Evolutionary conservation across 371 early-diverging fungal genomes (phyloP).

Genomic region (Mortierella sp.): DNA sequence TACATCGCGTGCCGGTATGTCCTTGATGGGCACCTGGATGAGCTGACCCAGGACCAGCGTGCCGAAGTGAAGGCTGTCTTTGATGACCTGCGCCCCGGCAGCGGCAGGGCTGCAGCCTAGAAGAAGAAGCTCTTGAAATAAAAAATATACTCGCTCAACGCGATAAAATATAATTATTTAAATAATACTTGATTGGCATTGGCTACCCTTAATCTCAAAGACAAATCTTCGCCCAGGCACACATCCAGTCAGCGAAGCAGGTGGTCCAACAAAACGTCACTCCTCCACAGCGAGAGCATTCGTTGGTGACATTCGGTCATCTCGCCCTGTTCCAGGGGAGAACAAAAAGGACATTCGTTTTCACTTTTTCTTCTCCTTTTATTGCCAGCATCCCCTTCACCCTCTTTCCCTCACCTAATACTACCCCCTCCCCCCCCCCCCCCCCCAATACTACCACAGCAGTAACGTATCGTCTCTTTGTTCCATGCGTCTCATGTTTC

Average conservation of each 20-base stretch:
- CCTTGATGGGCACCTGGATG: slow-evolving; percentile 17
- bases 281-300: not conserved
- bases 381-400: slow-evolving; percentile 1
- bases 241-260: not conserved
- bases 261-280: not conserved
- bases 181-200: too few relatives aligned
- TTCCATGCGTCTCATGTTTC: too few relatives aligned
- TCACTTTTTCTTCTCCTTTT: not conserved
- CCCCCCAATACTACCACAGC: not conserved
- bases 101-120: not conserved
- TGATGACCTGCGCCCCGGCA: not conserved
- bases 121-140: too few relatives aligned
- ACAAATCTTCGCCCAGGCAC: not conserved
- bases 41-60: slow-evolving; percentile 24
- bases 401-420: not conserved
- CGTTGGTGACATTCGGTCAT: not conserved
- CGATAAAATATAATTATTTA: too few relatives aligned
- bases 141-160: too few relatives aligned
- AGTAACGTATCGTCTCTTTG: not conserved
- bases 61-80: slow-evolving; percentile 5
- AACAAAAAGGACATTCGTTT: not conserved
- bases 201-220: not conserved
- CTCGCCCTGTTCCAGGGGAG: not conserved
- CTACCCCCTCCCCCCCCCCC: not conserved
- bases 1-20: slow-evolving; percentile 45